Conservation (phyloP, 2,329 filamentous ascomycete genomes). For the Cercospora sojina region DNA sequence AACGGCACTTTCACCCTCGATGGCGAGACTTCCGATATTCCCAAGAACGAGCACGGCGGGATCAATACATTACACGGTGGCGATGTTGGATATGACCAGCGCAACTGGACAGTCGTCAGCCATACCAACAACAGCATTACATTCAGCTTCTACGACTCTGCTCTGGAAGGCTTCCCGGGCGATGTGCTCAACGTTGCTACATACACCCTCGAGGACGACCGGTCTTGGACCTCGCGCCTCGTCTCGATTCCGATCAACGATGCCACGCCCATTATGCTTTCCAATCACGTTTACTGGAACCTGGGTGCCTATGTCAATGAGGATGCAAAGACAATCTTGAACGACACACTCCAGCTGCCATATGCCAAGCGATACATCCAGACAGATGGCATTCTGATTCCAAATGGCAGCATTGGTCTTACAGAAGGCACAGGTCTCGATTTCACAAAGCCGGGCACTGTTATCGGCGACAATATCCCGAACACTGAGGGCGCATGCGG, state of each 20-base stretch:
- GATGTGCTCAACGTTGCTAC: constrained; percentile 73
- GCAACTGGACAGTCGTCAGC: constrained; percentile 71
- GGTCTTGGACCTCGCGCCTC: constrained; percentile 71
- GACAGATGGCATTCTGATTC: constrained; percentile 34
- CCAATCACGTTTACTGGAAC: constrained; percentile 77
- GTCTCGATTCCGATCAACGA: constrained; percentile 67
- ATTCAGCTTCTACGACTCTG: constrained; percentile 70
- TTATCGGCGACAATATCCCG: constrained; percentile 30
- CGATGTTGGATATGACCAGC: constrained; percentile 59
- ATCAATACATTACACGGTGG: constrained; percentile 54
- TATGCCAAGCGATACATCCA: constrained; percentile 50
- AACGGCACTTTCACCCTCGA: constrained; percentile 57
- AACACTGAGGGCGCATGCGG: constrained; percentile 58
- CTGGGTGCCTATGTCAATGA: constrained; percentile 76
- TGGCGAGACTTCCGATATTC: constrained; percentile 48
- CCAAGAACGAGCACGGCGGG: constrained; percentile 53
- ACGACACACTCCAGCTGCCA: constrained; percentile 72
- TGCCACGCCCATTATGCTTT: constrained; percentile 81
- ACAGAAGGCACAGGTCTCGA: constrained; percentile 40
- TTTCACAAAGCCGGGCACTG: constrained; percentile 30
- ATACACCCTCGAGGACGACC: constrained; percentile 65
- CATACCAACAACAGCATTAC: constrained; percentile 68
- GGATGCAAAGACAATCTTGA: constrained; percentile 62
- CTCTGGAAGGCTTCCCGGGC: constrained; percentile 74
- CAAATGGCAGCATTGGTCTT: constrained; percentile 44